Evolutionary conservation across 805 yeast genomes (phyloP).

Genomic region (Candida silvicultrix): DNA sequence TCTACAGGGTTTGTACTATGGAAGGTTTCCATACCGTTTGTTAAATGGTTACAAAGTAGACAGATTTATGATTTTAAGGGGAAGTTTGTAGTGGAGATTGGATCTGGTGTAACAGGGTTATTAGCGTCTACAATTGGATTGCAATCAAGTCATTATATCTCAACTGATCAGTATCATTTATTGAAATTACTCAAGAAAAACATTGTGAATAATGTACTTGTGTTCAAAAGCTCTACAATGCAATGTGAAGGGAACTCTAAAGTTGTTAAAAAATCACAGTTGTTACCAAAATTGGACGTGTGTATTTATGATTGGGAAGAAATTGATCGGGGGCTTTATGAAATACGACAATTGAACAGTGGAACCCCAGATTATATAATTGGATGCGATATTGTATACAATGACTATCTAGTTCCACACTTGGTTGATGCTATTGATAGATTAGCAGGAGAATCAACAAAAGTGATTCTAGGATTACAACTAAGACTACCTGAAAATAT

Average conservation of each 20-base stretch:
- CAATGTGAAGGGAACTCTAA: slow-evolving; percentile 1
- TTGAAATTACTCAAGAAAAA: slow-evolving; percentile 44
- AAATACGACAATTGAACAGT: slow-evolving; percentile 11
- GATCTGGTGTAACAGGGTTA: slow-evolving; percentile 56
- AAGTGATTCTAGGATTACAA: slow-evolving; percentile 43
- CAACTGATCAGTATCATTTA: slow-evolving; percentile 54
- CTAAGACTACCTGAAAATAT: slow-evolving; percentile 45
- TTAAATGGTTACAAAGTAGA: slow-evolving; percentile 42
- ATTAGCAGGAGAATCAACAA: slow-evolving; percentile 29
- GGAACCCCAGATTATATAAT: slow-evolving; percentile 39
- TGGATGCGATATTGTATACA: slow-evolving; percentile 64
- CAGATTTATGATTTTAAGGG: slow-evolving; percentile 9
- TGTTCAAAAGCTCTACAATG: slow-evolving; percentile 20
- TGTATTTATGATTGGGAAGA: slow-evolving; percentile 60
- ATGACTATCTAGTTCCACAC: slow-evolving; percentile 47
- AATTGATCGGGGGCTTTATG: slow-evolving; percentile 27
- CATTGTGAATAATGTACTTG: slow-evolving; percentile 31
- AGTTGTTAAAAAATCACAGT: slow-evolving; percentile 3
- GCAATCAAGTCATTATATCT: slow-evolving; percentile 33
- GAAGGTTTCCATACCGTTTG: slow-evolving; percentile 42
- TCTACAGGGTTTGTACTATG: slow-evolving; percentile 65
- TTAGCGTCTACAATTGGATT: slow-evolving; percentile 35
- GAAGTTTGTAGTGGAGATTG: slow-evolving; percentile 45
- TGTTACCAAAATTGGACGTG: slow-evolving; percentile 29
- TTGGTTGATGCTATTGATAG: slow-evolving; percentile 37